Conservation (phyloP, 768 basidiomycete genomes). For the Boletellus ananiceps region DNA sequence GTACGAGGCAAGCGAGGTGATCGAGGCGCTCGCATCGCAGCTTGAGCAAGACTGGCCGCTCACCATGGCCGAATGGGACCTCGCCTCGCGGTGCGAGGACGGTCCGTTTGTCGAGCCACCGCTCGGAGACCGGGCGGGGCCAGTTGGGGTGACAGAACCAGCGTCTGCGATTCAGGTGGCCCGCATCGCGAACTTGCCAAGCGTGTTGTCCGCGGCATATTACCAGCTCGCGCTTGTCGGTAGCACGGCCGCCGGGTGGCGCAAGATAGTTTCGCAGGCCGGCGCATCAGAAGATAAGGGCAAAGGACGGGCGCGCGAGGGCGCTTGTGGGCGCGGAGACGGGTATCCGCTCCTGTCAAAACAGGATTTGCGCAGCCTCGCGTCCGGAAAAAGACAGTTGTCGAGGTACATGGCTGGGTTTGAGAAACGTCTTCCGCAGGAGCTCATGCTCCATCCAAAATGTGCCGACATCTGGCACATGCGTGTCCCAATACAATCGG, state of each 20-base stretch:
- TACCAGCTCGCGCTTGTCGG: conserved; percentile 1
- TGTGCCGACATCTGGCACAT: background rate
- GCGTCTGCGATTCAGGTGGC: conserved; percentile 4
- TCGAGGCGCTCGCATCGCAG: conserved; percentile 4
- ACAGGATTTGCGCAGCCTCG: conserved; percentile 1
- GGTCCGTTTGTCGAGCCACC: background rate
- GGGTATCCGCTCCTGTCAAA: background rate
- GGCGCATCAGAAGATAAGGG: background rate
- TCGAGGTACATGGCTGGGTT: background rate
- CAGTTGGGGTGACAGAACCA: background rate
- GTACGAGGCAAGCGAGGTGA: background rate
- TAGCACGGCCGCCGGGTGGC: background rate
- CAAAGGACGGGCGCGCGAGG: background rate
- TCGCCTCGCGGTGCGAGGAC: conserved; percentile 1
- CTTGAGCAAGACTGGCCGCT: conserved; percentile 9
- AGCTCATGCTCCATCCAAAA: conserved; percentile 1
- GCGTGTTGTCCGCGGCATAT: background rate
- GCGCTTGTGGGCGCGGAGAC: background rate
- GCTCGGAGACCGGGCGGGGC: background rate
- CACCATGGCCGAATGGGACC: conserved; percentile 4
- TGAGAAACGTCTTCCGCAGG: background rate
- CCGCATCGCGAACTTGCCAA: conserved; percentile 4
- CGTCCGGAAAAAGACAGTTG: background rate
- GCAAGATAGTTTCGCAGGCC: background rate
- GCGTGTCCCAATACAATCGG: background rate